A percentile compares a stretch with the other conserved stretches of the same genome.
phyloP scores from a whole-genome alignment of 257 asterid genomes.

The Solanum gracilifrons region DNA sequence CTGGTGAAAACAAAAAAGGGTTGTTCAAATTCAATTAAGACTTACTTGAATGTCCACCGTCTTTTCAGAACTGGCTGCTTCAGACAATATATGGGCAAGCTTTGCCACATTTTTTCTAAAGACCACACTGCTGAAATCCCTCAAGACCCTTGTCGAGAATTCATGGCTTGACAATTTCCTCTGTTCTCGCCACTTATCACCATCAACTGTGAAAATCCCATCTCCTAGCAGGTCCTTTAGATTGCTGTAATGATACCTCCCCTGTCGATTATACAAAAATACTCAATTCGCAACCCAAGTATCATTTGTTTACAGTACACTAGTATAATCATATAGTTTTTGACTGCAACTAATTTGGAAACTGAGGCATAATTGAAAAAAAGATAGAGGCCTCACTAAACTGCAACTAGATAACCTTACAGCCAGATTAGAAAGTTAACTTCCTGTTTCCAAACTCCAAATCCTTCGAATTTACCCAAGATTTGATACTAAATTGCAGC shows the following conservation, averaged over 20 bases:
- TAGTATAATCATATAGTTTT: background rate
- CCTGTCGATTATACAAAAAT: conserved; percentile 24
- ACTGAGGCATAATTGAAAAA: background rate
- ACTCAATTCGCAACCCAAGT: background rate
- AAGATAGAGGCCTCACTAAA: background rate
- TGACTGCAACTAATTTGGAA: background rate
- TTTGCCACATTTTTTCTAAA: conserved; percentile 42
- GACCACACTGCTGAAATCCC: conserved; percentile 55
- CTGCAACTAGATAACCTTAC: background rate
- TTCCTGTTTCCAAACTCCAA: background rate
- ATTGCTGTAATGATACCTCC: conserved; percentile 28
- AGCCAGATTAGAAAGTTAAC: background rate
- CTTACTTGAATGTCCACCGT: conserved; percentile 59
- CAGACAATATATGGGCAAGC: conserved; percentile 35
- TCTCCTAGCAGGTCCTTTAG: conserved; percentile 52
- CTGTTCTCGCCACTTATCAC: conserved; percentile 69
- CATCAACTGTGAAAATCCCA: conserved; percentile 74
- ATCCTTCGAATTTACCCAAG: background rate
- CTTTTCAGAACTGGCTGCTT: conserved; percentile 22
- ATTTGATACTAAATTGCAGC: background rate
- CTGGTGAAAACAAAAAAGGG: background rate
- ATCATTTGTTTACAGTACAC: background rate
- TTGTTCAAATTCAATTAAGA: background rate
- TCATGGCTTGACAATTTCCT: conserved; percentile 63
- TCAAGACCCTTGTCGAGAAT: conserved; percentile 54